Base-by-base conservation (phyloP, 1,284 basidiomycete species). In the Apiotrichum brassicae region DNA sequence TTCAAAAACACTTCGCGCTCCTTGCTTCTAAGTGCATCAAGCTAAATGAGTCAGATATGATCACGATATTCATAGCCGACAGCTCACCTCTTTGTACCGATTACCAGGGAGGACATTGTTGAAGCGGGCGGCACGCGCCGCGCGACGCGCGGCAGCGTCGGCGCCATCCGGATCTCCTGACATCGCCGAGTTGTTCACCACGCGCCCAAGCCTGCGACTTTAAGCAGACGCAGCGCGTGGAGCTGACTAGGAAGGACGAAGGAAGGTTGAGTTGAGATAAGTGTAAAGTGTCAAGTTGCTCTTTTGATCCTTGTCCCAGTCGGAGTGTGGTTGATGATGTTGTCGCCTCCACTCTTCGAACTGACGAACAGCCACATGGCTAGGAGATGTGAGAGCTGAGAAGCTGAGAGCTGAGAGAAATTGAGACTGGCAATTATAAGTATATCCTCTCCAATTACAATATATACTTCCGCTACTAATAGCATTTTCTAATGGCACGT, bases 1-100 rank as follows among this genome's bases (percentile, higher is more conserved):
- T 81, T 77, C 51, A 94, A 89, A n/a, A 86, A 87, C 33, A 71
- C 78, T 59, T 83, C 83, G 41, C 86, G 79, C 64, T 94, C 86
- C 9, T 75, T 71, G 56, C 87, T 84, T 36, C 92, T 82, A 9
- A 63, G 55, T 8, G 68, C 70, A 48, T 78, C 78, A 41, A 80
- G 74, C 77, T 79, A n/a, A 12, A 36, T 11, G 13, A 16, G 46
- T 48, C 26, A 48, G 43, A 14, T 26, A 18, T 13, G 9, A 14
- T 4, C 14, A 24, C 11, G 4, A 2, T 20, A n/a, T 34, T 16
- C 7, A 16, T 14, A 4, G 30, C 22, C 6, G 8, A 8, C 23
- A 30, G 46, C 63, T 32, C 13, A 73, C 72, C 65, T 72, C 65
- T 48, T 70, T 68, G 55, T 68, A 72, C 5, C 64, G 58, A 49